Base-by-base conservation (phyloP, 2,329 filamentous ascomycete genomes). In the Fonsecaea erecta region DNA sequence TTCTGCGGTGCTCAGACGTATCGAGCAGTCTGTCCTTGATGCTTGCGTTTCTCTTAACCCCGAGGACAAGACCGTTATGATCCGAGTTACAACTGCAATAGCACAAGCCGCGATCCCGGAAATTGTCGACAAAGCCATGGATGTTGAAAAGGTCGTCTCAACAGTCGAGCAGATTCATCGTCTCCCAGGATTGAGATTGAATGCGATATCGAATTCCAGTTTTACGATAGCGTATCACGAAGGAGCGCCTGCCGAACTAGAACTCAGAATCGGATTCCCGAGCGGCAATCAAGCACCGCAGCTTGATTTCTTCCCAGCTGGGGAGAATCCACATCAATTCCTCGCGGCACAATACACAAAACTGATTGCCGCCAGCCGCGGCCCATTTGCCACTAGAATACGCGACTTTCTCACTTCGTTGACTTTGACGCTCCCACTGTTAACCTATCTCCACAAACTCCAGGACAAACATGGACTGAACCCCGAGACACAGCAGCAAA, bases 401-500 rank as follows among this genome's bases (percentile, higher is more conserved):
- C 51, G 63, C 24, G 60, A 71, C 52, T 56, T 72, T 26, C 51
- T 69, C 12, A 66, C 65, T 28, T 67, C 64, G 0, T 60, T 82
- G 77, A 74, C 79, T 0, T 54, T 78, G 21, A 80, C 78, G 2
- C 78, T 81, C 32, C 79, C 78, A 0, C 76, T 82, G 0, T 76
- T 81, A 4, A 76, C 69, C 2, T 80, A 77, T 59, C 79, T 82
- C 3, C 65, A 67, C 30, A 60, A 63, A 9, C 64, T 72, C 6
- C 68, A 71, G 52, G 40, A 58, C 28, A 60, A 51, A n/a, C 56
- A 67, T 46, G 64, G 59, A 37, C 24, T 63, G 28, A 21, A 55
- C n/a, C 12, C 18, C 11, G 52, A 64, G 46, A 18, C 14, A 43
- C 21, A 18, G 6, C 52, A 60, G 28, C 46, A 53, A 32, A 12